Conservation (phyloP, 2,329 filamentous ascomycete genomes). For the Ophiostoma australiae region DNA sequence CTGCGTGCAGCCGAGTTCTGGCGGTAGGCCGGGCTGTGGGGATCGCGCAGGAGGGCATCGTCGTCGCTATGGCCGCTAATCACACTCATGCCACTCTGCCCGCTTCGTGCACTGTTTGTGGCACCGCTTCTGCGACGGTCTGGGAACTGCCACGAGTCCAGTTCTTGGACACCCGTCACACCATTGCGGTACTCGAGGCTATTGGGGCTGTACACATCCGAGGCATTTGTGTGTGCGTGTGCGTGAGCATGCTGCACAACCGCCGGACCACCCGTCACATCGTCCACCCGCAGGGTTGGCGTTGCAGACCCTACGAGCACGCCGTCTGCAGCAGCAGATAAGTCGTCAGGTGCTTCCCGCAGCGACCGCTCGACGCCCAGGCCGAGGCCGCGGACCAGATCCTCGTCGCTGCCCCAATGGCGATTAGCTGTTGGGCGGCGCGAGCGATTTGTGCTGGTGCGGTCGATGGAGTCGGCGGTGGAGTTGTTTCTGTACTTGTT, state of each 20-base stretch:
- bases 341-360: constrained; percentile 36
- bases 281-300: constrained; percentile 15
- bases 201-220: background rate
- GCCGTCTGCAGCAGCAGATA: constrained; percentile 26
- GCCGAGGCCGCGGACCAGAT: constrained; percentile 76
- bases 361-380: constrained; percentile 50
- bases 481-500: constrained; percentile 68
- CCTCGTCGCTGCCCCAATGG: constrained; percentile 85
- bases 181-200: background rate
- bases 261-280: constrained; percentile 7
- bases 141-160: constrained; percentile 48
- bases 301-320: background rate
- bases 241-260: background rate
- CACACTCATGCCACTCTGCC: constrained; percentile 31
- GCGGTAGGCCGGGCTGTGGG: constrained; percentile 36
- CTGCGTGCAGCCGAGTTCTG: constrained; percentile 45
- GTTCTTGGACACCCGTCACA: constrained; percentile 32
- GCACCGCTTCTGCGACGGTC: constrained; percentile 34
- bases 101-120: constrained; percentile 33
- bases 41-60: constrained; percentile 41
- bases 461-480: constrained; percentile 59
- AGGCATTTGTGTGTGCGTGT: background rate
- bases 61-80: constrained; percentile 40
- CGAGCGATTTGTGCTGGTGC: constrained; percentile 35
- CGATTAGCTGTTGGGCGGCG: constrained; percentile 52